Evolutionary conservation across 495 filamentous ascomycete genomes (phyloP).

Genomic region (Aspergillus bridgeri): DNA sequence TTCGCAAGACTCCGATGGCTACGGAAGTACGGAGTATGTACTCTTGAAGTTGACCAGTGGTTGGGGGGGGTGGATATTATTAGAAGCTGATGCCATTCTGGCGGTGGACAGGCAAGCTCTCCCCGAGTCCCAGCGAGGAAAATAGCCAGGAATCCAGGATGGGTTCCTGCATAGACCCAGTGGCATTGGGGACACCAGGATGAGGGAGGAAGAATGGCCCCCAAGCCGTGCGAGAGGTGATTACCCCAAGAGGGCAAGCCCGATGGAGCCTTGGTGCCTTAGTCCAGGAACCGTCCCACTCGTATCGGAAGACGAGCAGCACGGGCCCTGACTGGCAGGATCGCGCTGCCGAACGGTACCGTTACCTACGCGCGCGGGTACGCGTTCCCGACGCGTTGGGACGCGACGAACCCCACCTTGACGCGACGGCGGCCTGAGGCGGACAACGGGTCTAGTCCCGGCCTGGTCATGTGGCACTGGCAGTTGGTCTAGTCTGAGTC

Average conservation of each 20-base stretch:
- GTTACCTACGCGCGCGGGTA: conserved; percentile 21
- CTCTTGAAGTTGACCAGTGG: too few species aligned
- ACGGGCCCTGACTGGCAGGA: conserved; percentile 5
- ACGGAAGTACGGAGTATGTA: too few species aligned
- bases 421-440: conserved; percentile 19
- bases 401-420: conserved; percentile 21
- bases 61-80: neutral
- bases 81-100: neutral
- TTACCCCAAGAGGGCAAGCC: neutral
- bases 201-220: too few species aligned
- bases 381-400: conserved; percentile 19
- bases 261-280: neutral
- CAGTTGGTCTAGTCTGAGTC: too few species aligned
- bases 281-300: neutral
- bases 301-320: neutral
- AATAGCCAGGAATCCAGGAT: neutral
- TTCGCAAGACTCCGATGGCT: neutral
- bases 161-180: neutral
- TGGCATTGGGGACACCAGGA: too few species aligned
- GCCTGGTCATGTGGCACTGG: too few species aligned
- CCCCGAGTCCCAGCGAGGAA: neutral
- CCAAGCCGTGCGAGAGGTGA: neutral
- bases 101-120: neutral
- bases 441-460: too few species aligned
- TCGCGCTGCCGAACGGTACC: conserved; percentile 9